Evolutionary conservation across 495 filamentous ascomycete species (phyloP).

Genomic region (Aspergillus mulundensis): DNA sequence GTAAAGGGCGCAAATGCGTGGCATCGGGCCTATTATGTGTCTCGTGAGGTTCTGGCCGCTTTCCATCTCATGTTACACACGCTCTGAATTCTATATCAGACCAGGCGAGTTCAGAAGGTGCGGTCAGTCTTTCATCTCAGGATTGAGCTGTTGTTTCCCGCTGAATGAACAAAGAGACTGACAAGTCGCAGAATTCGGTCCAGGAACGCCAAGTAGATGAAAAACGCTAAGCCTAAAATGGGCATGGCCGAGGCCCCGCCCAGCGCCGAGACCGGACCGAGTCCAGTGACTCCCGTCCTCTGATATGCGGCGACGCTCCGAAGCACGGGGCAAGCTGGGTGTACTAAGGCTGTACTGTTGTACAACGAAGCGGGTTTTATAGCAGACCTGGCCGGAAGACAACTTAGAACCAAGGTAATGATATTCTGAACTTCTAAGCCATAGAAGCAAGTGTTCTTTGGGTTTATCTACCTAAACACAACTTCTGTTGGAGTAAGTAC

Average conservation of each 20-base stretch:
- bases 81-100: background rate
- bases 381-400: background rate
- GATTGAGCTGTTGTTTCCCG: background rate
- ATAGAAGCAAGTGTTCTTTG: no score
- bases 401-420: background rate
- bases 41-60: background rate
- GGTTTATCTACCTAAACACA: background rate
- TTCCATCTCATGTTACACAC: background rate
- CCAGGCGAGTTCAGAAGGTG: background rate
- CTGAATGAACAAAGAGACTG: background rate
- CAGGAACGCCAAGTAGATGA: background rate
- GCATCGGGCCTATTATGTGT: background rate
- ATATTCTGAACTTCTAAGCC: no score
- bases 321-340: no score
- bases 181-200: background rate
- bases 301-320: no score
- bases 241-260: background rate
- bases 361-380: background rate
- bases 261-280: background rate
- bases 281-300: background rate
- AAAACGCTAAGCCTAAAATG: background rate
- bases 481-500: background rate
- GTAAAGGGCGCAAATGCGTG: background rate
- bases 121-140: background rate
- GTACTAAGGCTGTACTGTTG: background rate